Evolutionary conservation across 306 rosid genomes (phyloP).

Genomic region (Rosa chinensis): DNA sequence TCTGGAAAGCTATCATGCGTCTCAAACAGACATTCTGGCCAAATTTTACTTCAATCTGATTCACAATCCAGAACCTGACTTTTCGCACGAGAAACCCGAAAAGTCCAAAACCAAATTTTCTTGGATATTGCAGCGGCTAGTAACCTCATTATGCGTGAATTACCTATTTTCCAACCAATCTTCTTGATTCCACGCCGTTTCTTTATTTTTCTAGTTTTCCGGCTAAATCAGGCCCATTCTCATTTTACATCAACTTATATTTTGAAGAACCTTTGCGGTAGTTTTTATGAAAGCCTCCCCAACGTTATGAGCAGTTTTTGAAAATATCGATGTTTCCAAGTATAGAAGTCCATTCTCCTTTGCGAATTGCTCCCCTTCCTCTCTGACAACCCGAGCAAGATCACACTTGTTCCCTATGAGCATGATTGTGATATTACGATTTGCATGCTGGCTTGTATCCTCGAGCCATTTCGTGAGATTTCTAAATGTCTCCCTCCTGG

Average conservation of each 20-base stretch:
- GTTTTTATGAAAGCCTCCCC: constrained; percentile 93
- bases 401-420: constrained; percentile 1
- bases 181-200: no score
- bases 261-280: constrained; percentile 88
- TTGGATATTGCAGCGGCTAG: no score
- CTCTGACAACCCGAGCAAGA: constrained; percentile 85
- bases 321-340: constrained; percentile 70
- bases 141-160: no score
- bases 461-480: constrained; percentile 22
- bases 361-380: constrained; percentile 94
- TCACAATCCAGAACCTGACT: no score
- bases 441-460: constrained; percentile 20
- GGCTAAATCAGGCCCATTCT: no score
- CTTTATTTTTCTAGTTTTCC: no score
- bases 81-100: no score
- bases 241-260: constrained; percentile 38
- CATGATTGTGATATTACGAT: constrained; percentile 76
- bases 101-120: no score
- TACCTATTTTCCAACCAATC: no score
- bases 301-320: constrained; percentile 84
- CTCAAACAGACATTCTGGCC: no score
- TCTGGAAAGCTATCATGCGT: no score
- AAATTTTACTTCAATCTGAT: no score
- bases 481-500: constrained; percentile 90
- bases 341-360: constrained; percentile 89